Conservation (phyloP, 371 early-diverging fungal genomes). For the Parasitella parasitica region DNA sequence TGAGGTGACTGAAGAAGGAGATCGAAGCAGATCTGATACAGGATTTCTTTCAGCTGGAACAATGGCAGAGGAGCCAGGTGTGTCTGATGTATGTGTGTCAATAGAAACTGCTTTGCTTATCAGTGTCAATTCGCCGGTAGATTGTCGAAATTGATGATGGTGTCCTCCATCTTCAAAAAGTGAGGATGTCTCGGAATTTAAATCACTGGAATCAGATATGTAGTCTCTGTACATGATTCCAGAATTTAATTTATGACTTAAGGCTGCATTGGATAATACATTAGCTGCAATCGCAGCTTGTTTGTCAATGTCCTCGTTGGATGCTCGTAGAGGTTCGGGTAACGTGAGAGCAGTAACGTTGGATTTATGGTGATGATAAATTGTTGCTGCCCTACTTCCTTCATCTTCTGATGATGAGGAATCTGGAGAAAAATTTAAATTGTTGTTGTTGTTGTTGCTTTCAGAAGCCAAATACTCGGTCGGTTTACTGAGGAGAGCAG, state of each 20-base stretch:
- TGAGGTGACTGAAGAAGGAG: constrained; percentile 4
- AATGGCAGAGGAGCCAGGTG: constrained; percentile 4
- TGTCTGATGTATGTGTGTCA: constrained; percentile 4
- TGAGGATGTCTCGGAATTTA: constrained; percentile 20
- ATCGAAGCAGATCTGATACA: constrained; percentile 9
- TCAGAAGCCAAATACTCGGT: constrained; percentile 7
- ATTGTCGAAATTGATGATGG: constrained; percentile 4
- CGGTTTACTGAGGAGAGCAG: background rate
- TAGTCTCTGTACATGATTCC: constrained; percentile 12
- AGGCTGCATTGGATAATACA: background rate
- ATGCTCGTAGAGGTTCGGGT: background rate
- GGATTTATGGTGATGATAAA: background rate
- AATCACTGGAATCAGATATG: constrained; percentile 14
- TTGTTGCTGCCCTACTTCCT: background rate
- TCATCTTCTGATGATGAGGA: background rate
- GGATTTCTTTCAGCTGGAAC: constrained; percentile 15
- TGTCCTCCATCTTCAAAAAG: background rate
- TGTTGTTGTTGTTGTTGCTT: background rate
- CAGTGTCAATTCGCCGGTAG: constrained; percentile 10
- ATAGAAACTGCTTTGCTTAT: constrained; percentile 12
- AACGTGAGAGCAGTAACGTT: background rate
- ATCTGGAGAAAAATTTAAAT: constrained; percentile 2
- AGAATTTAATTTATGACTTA: constrained; percentile 8
- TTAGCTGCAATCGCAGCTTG: background rate
- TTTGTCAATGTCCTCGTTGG: constrained; percentile 1